A percentile compares a stretch with the other conserved stretches of the same genome.
Evolutionary conservation across 2,329 filamentous ascomycete genomes (phyloP).

Genomic region (Penicillium sp.): DNA sequence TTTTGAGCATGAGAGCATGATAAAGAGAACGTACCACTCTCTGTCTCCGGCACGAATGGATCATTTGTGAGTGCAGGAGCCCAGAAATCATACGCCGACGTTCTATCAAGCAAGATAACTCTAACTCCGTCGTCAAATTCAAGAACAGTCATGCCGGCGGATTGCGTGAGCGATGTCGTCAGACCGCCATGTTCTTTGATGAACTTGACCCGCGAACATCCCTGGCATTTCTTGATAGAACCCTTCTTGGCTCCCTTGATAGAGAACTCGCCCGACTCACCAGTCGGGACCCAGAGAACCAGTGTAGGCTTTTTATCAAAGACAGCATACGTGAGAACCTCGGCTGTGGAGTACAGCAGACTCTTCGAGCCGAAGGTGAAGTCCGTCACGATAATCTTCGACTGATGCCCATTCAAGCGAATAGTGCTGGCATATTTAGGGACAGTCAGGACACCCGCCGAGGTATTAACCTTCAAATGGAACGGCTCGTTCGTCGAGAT

Average conservation of each 20-base stretch:
- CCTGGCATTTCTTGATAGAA: conserved; percentile 32
- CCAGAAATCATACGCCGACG: conserved; percentile 51
- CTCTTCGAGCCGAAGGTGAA: conserved; percentile 47
- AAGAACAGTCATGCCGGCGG: conserved; percentile 42
- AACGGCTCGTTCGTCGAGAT: conserved; percentile 47
- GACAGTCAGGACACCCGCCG: conserved; percentile 46
- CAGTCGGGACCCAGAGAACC: conserved; percentile 47
- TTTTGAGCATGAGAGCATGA: background rate
- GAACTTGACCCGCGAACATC: conserved; percentile 39
- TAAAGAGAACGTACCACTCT: conserved; percentile 34
- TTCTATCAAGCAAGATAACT: conserved; percentile 48
- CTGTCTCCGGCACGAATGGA: conserved; percentile 39
- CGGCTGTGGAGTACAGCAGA: conserved; percentile 49
- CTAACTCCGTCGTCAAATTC: conserved; percentile 40
- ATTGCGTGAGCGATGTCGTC: conserved; percentile 44
- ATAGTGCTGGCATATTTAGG: conserved; percentile 45
- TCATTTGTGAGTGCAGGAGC: conserved; percentile 44
- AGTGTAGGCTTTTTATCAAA: conserved; percentile 43
- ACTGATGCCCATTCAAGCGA: conserved; percentile 52
- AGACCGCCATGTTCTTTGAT: conserved; percentile 35
- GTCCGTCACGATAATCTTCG: conserved; percentile 55
- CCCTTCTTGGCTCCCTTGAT: conserved; percentile 37
- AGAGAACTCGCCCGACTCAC: conserved; percentile 49
- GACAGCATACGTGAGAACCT: conserved; percentile 46
- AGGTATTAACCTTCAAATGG: conserved; percentile 49